A percentile compares a stretch with the other conserved stretches of the same genome.
phyloP scores from a whole-genome alignment of 441 rosid genomes.

The Breynia disticha region DNA sequence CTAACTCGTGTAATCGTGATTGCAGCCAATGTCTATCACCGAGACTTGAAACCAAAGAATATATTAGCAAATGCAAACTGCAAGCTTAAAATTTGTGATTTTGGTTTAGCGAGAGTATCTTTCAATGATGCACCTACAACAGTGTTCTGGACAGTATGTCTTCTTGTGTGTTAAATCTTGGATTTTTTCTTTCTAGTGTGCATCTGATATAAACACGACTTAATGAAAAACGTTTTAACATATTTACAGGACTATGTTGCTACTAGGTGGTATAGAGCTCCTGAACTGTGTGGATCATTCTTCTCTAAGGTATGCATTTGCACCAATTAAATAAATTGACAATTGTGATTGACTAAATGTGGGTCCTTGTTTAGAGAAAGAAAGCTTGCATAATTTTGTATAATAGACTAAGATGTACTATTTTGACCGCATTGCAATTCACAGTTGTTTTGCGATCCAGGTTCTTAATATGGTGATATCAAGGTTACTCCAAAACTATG shows the following conservation, averaged over 20 bases:
- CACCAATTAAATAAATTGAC: neutral
- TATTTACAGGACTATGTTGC: conserved; percentile 75
- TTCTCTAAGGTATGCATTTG: conserved; percentile 60
- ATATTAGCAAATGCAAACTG: conserved; percentile 98
- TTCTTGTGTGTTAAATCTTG: conserved; percentile 3
- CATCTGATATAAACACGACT: neutral
- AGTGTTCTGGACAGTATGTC: conserved; percentile 81
- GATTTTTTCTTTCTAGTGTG: conserved; percentile 1
- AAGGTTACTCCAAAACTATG: no score
- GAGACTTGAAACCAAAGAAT: conserved; percentile 96
- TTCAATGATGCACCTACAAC: conserved; percentile 82
- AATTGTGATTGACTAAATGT: neutral
- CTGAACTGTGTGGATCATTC: conserved; percentile 92
- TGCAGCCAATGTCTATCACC: conserved; percentile 94
- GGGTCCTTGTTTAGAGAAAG: neutral
- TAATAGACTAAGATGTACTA: neutral
- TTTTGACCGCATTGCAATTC: neutral
- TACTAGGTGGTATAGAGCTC: conserved; percentile 94
- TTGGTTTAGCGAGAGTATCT: conserved; percentile 92
- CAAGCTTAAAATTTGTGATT: conserved; percentile 94
- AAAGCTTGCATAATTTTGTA: neutral
- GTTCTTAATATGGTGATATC: neutral
- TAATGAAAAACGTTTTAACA: conserved; percentile 10
- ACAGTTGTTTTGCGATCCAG: neutral
- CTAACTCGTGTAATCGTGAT: conserved; percentile 16